Conservation (phyloP, 768 basidiomycete genomes). For the Kwoniella heveanensis region DNA sequence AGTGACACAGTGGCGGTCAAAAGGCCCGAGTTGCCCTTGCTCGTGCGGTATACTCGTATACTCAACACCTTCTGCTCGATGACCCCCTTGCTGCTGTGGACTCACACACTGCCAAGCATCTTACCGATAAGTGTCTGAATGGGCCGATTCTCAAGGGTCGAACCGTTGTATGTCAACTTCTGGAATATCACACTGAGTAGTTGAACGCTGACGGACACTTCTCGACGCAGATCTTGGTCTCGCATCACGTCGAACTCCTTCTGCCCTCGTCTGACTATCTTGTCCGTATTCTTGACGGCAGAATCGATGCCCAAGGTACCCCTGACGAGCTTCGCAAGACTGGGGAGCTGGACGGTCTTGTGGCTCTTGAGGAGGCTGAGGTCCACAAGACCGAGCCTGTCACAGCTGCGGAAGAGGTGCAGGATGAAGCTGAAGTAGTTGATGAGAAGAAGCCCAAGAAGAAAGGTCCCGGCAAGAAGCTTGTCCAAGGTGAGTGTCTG, state of each 20-base stretch:
- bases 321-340: slow-evolving; percentile 66
- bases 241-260: slow-evolving; percentile 81
- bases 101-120: slow-evolving; percentile 54
- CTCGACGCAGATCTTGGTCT: slow-evolving; percentile 64
- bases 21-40: slow-evolving; percentile 55
- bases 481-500: slow-evolving; percentile 43
- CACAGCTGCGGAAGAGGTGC: slow-evolving; percentile 31
- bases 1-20: slow-evolving; percentile 48
- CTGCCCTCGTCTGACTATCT: slow-evolving; percentile 73
- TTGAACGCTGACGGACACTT: too few species aligned
- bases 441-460: slow-evolving; percentile 46
- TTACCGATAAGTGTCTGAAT: slow-evolving; percentile 52
- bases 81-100: slow-evolving; percentile 55
- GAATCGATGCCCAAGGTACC: slow-evolving; percentile 73
- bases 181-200: not conserved
- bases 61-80: slow-evolving; percentile 51
- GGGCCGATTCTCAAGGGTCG: slow-evolving; percentile 45
- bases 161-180: slow-evolving; percentile 37
- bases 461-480: slow-evolving; percentile 46
- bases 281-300: slow-evolving; percentile 77
- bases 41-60: slow-evolving; percentile 52
- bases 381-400: slow-evolving; percentile 50
- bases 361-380: slow-evolving; percentile 59
- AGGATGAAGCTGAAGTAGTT: slow-evolving; percentile 43
- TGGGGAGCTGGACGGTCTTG: slow-evolving; percentile 67